A percentile compares a stretch with the other conserved stretches of the same genome.
Evolutionary conservation across 1,139 yeast species (phyloP).

Genomic region (Nakaseomyces uthaithaninus): DNA sequence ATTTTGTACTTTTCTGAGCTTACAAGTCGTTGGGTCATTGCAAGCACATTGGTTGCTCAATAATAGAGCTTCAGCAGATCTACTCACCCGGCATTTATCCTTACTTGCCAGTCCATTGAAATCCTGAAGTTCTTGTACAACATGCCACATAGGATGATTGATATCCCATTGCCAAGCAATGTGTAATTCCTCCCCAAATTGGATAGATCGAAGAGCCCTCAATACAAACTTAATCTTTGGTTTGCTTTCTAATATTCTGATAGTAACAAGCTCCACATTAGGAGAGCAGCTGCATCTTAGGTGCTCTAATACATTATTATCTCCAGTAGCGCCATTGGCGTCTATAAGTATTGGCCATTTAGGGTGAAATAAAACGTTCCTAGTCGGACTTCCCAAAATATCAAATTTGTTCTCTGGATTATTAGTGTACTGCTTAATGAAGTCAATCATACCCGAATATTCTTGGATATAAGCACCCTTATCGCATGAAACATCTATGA

Average conservation of each 20-base stretch:
- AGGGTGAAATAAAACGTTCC: conserved; percentile 55
- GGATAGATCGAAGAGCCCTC: conserved; percentile 49
- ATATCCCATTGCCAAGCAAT: conserved; percentile 86
- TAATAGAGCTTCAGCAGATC: conserved; percentile 5
- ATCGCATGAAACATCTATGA: conserved; percentile 37
- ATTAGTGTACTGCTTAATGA: conserved; percentile 50
- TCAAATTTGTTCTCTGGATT: conserved; percentile 70
- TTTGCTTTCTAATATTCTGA: conserved; percentile 33
- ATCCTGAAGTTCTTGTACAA: conserved; percentile 37
- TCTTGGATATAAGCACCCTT: conserved; percentile 52
- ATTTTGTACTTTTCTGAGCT: conserved; percentile 2
- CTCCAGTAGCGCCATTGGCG: conserved; percentile 59
- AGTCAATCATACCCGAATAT: conserved; percentile 63
- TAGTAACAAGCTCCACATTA: conserved; percentile 57
- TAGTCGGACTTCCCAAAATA: conserved; percentile 74
- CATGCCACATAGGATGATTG: conserved; percentile 59
- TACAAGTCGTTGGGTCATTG: not conserved
- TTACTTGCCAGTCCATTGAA: conserved; percentile 34
- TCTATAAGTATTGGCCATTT: conserved; percentile 56
- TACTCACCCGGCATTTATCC: conserved; percentile 6
- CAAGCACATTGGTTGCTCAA: conserved; percentile 6
- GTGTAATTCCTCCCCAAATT: conserved; percentile 58
- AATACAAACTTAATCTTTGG: conserved; percentile 39
- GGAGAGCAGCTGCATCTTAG: conserved; percentile 71
- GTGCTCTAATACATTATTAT: conserved; percentile 38